Evolutionary conservation across 345 rosid species (phyloP).

Genomic region (Bruguiera parviflora): DNA sequence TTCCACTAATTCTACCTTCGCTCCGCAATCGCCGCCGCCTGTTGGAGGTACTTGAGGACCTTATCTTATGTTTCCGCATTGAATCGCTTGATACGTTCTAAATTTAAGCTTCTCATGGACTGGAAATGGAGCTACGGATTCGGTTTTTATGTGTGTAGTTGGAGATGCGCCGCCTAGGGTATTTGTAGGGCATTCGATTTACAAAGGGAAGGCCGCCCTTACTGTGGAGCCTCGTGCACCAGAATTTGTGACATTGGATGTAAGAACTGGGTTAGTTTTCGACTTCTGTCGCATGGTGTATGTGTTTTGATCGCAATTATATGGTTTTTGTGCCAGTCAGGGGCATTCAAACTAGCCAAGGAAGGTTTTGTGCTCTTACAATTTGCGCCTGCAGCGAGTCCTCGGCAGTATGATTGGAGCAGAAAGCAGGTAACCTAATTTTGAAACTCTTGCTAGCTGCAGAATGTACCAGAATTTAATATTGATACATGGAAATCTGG

Average conservation of each 20-base stretch:
- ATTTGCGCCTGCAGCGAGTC: constrained; percentile 82
- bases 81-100: neutral
- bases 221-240: constrained; percentile 79
- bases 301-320: constrained; percentile 9
- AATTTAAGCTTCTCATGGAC: neutral
- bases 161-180: constrained; percentile 50
- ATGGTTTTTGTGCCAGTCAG: constrained; percentile 49
- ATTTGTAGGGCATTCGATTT: constrained; percentile 78
- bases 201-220: constrained; percentile 95
- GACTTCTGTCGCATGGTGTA: neutral
- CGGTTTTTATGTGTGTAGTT: constrained; percentile 20
- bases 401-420: constrained; percentile 84
- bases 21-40: neutral
- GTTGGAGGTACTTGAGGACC: constrained; percentile 19
- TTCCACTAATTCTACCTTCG: constrained; percentile 24
- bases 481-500: too few species aligned
- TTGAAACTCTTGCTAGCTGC: too few species aligned
- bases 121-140: neutral
- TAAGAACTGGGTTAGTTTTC: constrained; percentile 11
- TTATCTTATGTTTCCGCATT: neutral
- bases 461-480: too few species aligned
- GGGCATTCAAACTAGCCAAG: constrained; percentile 64
- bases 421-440: constrained; percentile 62
- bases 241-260: constrained; percentile 71
- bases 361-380: constrained; percentile 74